Percentiles rank a stretch among this genome's conserved stretches.
Evolutionary conservation across 2,329 filamentous ascomycete genomes (phyloP).

Genomic region (Fusarium cicatricum): DNA sequence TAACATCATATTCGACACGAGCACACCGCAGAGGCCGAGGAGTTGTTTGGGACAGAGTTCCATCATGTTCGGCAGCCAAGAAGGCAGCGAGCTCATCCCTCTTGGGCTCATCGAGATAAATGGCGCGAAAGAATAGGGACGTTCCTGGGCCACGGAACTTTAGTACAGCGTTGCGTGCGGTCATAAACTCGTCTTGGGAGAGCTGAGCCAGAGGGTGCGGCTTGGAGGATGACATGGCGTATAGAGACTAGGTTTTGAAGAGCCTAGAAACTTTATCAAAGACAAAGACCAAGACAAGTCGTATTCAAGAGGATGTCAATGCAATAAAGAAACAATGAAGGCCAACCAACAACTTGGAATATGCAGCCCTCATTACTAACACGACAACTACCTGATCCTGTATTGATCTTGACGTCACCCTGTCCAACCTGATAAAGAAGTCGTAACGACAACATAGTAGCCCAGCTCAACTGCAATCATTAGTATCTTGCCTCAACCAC

Average conservation of each 20-base stretch:
- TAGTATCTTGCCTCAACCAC: too few relatives aligned
- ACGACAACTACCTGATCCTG: background rate
- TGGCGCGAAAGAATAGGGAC: constrained; percentile 60
- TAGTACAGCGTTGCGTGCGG: constrained; percentile 56
- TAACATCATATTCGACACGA: constrained; percentile 56
- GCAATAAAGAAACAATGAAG: too few relatives aligned
- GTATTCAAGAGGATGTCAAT: too few relatives aligned
- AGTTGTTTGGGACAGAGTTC: constrained; percentile 52
- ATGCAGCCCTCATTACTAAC: too few relatives aligned
- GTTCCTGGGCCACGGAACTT: constrained; percentile 38
- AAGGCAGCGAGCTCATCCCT: constrained; percentile 67
- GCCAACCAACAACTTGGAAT: too few relatives aligned
- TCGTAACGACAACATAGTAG: too few relatives aligned
- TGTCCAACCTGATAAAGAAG: background rate
- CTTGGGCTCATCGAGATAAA: constrained; percentile 69
- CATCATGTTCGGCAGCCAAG: constrained; percentile 68
- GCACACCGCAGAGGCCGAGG: constrained; percentile 56
- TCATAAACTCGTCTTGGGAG: constrained; percentile 57
- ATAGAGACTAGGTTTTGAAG: too few relatives aligned
- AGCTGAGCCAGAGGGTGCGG: constrained; percentile 60
- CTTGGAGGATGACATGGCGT: background rate
- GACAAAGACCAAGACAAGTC: too few relatives aligned
- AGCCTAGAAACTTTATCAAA: too few relatives aligned
- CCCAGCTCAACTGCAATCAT: too few relatives aligned
- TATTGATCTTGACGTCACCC: background rate